Conservation (phyloP, 345 rosid species). For the Cochlearia excelsa region DNA sequence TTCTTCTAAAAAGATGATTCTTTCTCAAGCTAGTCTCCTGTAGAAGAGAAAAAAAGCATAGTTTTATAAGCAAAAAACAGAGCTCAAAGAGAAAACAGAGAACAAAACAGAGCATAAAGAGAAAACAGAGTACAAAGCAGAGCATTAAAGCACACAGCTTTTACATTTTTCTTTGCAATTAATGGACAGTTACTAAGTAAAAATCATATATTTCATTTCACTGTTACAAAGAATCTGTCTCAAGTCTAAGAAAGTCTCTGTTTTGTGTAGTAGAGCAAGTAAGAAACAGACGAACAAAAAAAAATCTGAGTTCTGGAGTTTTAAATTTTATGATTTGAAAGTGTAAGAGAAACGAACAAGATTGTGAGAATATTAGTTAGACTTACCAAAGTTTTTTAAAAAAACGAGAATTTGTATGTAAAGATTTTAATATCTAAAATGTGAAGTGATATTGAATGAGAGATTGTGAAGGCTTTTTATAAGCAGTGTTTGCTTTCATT, state of each 20-base stretch:
- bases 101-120: constrained; percentile 20
- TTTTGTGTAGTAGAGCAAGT: constrained; percentile 1
- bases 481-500: constrained; percentile 18
- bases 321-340: background rate
- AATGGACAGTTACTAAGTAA: no score
- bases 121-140: constrained; percentile 20
- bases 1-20: no score
- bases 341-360: constrained; percentile 6
- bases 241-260: constrained; percentile 10
- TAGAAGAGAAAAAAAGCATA: background rate
- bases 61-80: constrained; percentile 3
- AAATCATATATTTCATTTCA: no score
- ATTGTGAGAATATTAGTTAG: constrained; percentile 1
- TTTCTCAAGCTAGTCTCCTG: constrained; percentile 16
- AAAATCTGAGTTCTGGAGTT: constrained; percentile 25
- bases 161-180: background rate
- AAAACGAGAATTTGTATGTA: constrained; percentile 6
- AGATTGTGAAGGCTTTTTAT: constrained; percentile 30
- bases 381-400: constrained; percentile 25
- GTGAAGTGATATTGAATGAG: constrained; percentile 31
- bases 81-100: no score
- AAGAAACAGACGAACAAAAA: constrained; percentile 20
- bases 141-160: constrained; percentile 6
- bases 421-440: constrained; percentile 26
- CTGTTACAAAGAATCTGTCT: background rate